A percentile compares a stretch with the other conserved stretches of the same genome.
Conservation (phyloP, 139 green algal species). For the Coelastrella sp. region DNA sequence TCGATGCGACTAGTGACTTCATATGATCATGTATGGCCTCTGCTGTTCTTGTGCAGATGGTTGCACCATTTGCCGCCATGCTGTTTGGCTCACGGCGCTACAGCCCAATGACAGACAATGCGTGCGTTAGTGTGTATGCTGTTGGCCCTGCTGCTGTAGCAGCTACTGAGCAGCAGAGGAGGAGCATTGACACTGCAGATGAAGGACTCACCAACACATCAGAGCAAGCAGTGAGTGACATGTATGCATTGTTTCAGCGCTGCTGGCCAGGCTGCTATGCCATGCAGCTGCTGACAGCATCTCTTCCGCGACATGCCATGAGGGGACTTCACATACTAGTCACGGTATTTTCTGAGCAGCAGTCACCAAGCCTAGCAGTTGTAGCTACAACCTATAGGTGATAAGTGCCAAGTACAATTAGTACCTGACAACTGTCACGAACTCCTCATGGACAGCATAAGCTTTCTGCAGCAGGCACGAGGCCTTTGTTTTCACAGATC, state of each 20-base stretch:
- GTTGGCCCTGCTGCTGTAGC: slow-evolving; percentile 23
- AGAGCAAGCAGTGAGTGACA: not conserved
- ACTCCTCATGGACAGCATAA: no score
- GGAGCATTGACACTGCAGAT: not conserved
- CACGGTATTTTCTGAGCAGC: no score
- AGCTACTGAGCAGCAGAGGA: not conserved
- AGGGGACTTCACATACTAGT: no score
- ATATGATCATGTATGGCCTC: not conserved
- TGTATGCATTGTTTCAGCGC: no score
- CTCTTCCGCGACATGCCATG: no score
- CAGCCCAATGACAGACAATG: slow-evolving; percentile 79
- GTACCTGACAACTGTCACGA: no score
- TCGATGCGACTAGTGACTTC: not conserved
- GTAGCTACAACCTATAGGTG: no score
- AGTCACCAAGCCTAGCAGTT: no score
- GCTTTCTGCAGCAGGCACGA: no score
- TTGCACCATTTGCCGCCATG: slow-evolving; percentile 17
- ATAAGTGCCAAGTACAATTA: no score
- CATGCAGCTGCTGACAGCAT: not conserved
- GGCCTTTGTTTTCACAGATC: no score
- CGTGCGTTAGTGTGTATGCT: slow-evolving; percentile 73
- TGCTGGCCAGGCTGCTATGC: not conserved
- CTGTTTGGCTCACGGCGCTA: not conserved
- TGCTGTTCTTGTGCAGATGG: not conserved
- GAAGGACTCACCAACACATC: not conserved